These are phyloP conservation scores for Penicillium paradoxum DNA, from an alignment of 495 filamentous ascomycete genomes.

Conservation along the genomic window DNA sequence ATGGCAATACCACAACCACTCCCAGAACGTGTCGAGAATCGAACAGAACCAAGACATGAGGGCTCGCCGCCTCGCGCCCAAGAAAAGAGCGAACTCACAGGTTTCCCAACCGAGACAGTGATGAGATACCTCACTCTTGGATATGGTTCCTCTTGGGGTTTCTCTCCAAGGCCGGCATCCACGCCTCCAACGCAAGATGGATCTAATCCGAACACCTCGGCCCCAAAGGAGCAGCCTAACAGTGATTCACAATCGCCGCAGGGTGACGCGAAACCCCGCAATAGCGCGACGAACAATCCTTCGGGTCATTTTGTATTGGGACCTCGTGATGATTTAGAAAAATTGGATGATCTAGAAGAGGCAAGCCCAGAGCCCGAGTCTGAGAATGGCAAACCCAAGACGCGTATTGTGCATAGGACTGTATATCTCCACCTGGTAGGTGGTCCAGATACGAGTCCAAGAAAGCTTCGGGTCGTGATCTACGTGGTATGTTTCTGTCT, in stretches of 20 bases:
- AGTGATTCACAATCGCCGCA: slow-evolving; percentile 1
- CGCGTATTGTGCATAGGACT: slow-evolving; percentile 45
- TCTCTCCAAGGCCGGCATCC: slow-evolving; percentile 28
- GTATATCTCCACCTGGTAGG: slow-evolving; percentile 40
- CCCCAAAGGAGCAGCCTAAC: slow-evolving; percentile 2
- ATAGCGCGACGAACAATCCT: background rate
- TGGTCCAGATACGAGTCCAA: slow-evolving; percentile 13
- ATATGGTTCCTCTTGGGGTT: slow-evolving; percentile 56
- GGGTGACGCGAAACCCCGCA: background rate
- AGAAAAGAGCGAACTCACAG: slow-evolving; percentile 19
- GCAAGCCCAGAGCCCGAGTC: slow-evolving; percentile 16
- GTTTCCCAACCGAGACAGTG: slow-evolving; percentile 40
- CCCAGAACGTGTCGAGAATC: slow-evolving; percentile 11
- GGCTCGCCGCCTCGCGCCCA: slow-evolving; percentile 18
- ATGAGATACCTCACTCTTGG: slow-evolving; percentile 60
- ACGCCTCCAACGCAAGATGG: slow-evolving; percentile 6
- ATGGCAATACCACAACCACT: slow-evolving; percentile 22
- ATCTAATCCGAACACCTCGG: background rate
- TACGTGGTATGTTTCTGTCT: slow-evolving; percentile 47
- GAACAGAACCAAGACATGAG: slow-evolving; percentile 11
- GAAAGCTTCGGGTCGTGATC: slow-evolving; percentile 66
- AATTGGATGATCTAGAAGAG: slow-evolving; percentile 27
- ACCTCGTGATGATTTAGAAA: slow-evolving; percentile 26
- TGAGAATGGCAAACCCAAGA: slow-evolving; percentile 25
- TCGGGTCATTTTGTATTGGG: slow-evolving; percentile 21